Conservation (phyloP, 352 stramenopile genomes). For the Phytophthora sp. region DNA sequence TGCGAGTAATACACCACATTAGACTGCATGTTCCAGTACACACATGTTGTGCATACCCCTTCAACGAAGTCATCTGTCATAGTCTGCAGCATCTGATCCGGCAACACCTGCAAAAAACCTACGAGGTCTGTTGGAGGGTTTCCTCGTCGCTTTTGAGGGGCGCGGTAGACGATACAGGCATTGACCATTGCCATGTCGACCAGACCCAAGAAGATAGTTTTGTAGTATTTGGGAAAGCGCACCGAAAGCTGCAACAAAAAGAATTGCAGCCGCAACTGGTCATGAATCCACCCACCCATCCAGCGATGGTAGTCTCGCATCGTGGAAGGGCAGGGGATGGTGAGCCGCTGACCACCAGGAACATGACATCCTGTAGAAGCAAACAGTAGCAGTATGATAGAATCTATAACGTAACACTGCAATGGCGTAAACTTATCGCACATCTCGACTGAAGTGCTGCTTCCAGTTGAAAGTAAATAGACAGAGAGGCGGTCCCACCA, state of each 20-base stretch:
- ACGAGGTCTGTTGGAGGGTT: constrained; percentile 5
- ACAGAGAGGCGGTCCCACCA: constrained; percentile 10
- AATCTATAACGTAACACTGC: too few species aligned
- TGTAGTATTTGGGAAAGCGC: constrained; percentile 30
- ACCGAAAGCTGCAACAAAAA: constrained; percentile 15
- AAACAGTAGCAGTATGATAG: too few species aligned
- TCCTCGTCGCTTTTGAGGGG: too few species aligned
- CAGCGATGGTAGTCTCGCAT: constrained; percentile 10
- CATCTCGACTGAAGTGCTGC: constrained; percentile 1
- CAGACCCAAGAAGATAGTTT: constrained; percentile 27
- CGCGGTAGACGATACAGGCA: constrained; percentile 24
- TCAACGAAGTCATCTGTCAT: background rate
- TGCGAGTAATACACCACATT: too few species aligned
- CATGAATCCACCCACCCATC: constrained; percentile 16
- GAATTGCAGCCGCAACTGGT: constrained; percentile 22
- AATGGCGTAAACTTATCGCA: constrained; percentile 13
- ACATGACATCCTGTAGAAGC: background rate
- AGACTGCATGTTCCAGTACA: background rate
- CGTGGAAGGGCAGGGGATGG: constrained; percentile 6
- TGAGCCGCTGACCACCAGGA: background rate
- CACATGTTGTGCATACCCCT: constrained; percentile 1
- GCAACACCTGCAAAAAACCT: constrained; percentile 15
- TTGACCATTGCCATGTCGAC: constrained; percentile 36
- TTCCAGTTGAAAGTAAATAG: background rate
- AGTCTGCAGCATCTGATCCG: background rate